Conservation (phyloP, 768 basidiomycete genomes). For the Sarcomyxa edulis region DNA sequence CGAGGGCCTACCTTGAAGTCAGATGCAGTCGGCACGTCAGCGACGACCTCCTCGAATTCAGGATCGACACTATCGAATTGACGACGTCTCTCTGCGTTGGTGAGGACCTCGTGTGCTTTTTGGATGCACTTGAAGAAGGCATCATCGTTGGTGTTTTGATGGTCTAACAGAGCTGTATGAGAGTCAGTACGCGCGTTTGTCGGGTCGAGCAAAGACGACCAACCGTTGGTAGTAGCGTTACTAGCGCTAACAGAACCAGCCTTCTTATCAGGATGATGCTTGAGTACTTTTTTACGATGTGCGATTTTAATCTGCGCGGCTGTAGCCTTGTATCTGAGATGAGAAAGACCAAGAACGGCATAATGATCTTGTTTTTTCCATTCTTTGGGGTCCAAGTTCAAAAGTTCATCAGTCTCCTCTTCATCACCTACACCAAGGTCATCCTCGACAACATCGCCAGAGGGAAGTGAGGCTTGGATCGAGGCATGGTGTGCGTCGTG, state of each 20-base stretch:
- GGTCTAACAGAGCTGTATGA: constrained; percentile 57
- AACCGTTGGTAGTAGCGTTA: constrained; percentile 19
- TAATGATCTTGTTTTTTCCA: constrained; percentile 99
- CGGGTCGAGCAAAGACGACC: constrained; percentile 12
- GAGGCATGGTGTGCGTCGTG: constrained; percentile 57
- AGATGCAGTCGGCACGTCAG: constrained; percentile 65
- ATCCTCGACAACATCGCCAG: constrained; percentile 52
- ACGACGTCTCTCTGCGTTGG: constrained; percentile 78
- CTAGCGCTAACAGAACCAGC: too few relatives aligned
- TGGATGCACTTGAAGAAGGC: constrained; percentile 99
- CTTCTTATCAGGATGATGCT: constrained; percentile 98
- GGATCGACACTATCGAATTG: constrained; percentile 98
- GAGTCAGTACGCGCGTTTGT: constrained; percentile 17
- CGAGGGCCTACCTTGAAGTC: constrained; percentile 48
- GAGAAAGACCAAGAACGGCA: constrained; percentile 90
- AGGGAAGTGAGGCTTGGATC: too few relatives aligned
- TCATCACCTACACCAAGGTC: constrained; percentile 94
- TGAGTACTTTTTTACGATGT: constrained; percentile 98
- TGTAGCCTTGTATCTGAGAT: constrained; percentile 80
- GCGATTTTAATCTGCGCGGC: constrained; percentile 94
- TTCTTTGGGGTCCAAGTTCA: constrained; percentile 88
- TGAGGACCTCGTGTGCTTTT: constrained; percentile 95
- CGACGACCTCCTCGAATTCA: constrained; percentile 62
- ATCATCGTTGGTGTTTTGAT: constrained; percentile 95
- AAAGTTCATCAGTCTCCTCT: constrained; percentile 64